Evolutionary conservation across 2,329 filamentous ascomycete genomes (phyloP).

Genomic region (Dactylella cylindrospora): DNA sequence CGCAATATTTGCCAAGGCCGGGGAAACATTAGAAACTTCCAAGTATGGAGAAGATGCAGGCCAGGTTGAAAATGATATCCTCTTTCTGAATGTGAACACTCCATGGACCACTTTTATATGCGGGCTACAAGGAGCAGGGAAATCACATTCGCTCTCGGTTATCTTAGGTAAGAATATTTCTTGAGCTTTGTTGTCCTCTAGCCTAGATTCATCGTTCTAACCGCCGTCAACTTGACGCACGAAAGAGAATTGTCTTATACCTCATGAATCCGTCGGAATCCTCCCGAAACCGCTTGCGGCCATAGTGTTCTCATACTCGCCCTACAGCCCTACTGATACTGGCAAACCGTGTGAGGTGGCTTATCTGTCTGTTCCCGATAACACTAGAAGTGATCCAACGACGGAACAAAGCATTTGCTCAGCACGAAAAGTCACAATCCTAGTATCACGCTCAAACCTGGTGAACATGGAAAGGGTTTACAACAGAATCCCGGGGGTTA

Average conservation of each 20-base stretch:
- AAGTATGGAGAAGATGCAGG: constrained; percentile 9
- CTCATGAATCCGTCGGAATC: constrained; percentile 14
- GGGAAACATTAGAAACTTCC: too few relatives aligned
- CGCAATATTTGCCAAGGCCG: constrained; percentile 14
- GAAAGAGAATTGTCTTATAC: constrained; percentile 31
- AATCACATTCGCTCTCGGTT: constrained; percentile 35
- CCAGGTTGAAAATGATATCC: not conserved
- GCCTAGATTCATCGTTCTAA: not conserved
- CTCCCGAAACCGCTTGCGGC: constrained; percentile 10
- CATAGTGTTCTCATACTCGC: constrained; percentile 16
- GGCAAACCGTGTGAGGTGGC: constrained; percentile 37
- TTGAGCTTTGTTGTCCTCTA: not conserved
- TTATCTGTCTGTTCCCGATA: constrained; percentile 20
- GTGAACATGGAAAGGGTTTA: constrained; percentile 46
- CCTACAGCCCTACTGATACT: constrained; percentile 11
- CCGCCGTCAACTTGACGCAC: too few relatives aligned
- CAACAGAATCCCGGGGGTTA: constrained; percentile 47
- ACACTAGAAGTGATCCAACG: not conserved
- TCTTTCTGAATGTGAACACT: constrained; percentile 28
- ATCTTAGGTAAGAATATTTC: constrained; percentile 18
- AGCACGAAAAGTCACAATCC: constrained; percentile 44
- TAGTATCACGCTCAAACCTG: constrained; percentile 48
- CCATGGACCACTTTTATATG: constrained; percentile 36
- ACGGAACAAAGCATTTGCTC: not conserved
- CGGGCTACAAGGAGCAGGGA: constrained; percentile 31